These are phyloP conservation scores for Flammula alnicola DNA, from an alignment of 1,284 basidiomycete genomes.

Conservation along the genomic window DNA sequence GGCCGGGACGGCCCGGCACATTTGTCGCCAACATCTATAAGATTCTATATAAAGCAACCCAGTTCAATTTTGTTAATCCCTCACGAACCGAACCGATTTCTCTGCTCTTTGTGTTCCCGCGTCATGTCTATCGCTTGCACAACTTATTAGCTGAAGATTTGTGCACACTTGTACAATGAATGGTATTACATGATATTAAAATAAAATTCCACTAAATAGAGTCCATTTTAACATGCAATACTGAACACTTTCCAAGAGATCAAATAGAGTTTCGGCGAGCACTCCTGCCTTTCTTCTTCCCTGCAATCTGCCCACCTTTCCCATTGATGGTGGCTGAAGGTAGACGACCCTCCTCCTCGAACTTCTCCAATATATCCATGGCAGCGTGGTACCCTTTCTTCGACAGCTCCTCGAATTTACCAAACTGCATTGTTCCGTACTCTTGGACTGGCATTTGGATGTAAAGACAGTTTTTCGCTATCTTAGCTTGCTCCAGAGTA, in stretches of 20 bases:
- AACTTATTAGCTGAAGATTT: too few species aligned
- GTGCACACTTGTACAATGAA: too few species aligned
- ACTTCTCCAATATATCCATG: constrained; percentile 73
- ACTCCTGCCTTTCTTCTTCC: constrained; percentile 73
- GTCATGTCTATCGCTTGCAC: too few species aligned
- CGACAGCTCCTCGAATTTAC: constrained; percentile 84
- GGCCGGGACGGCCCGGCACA: too few species aligned
- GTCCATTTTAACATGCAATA: background rate
- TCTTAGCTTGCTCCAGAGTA: constrained; percentile 94
- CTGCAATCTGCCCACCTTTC: constrained; percentile 46
- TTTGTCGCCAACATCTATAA: too few species aligned
- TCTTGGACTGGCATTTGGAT: constrained; percentile 95
- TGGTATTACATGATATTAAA: too few species aligned
- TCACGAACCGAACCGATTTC: too few species aligned
- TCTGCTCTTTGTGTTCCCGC: too few species aligned
- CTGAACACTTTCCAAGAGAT: background rate
- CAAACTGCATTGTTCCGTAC: constrained; percentile 82
- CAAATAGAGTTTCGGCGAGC: constrained; percentile 74
- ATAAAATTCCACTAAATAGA: too few species aligned
- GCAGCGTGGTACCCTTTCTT: constrained; percentile 84
- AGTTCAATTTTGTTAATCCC: too few species aligned
- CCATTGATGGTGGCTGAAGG: constrained; percentile 73
- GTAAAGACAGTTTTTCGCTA: constrained; percentile 86
- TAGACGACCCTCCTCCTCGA: constrained; percentile 82
- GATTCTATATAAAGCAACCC: too few species aligned